Evolutionary conservation across 495 filamentous ascomycete species (phyloP), one percentile per base, ranked within the genome.

Genomic region (Lasiosphaeria hispida): DNA sequence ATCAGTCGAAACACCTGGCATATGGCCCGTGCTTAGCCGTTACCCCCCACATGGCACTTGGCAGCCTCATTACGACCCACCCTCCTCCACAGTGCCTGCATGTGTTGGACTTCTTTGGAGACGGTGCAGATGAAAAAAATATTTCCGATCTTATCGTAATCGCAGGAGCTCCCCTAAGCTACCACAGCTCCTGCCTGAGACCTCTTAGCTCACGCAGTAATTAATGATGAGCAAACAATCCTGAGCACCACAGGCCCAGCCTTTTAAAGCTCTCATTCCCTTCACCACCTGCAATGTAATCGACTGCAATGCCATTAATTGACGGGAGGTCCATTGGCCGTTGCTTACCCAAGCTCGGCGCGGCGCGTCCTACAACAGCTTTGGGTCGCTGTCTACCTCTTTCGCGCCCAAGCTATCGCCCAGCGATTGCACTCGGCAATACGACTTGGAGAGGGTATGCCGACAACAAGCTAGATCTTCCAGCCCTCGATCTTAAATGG

Each of bases 401-500:
- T 52, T 48, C 44, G 6, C 41, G 18, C 5, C 47, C 58, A 42
- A 50, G 63, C 33, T 47, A 5, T 43, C 47, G 15, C 53, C 35
- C 38, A 19, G 48, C 42, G 33, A 15, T 7, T 36, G 23, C 41
- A 10, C 13, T 62, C 51, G 50, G 38, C 42, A 56, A 41, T 40
- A 57, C 60, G 2, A 36, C 61, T 10, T 62, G 55, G 18, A 69
- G 66, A 59, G 15, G 55, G 42, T 72, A 73, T 57, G 70, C 71
- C 14, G 68, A 67, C 11, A 63, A 63, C 34, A 77, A 68, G 57
- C 80, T 91, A 30, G 80, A 91, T 61, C 77, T 93, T 15, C 74
- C 76, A 1, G 77, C 78, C 8, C 72, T 94, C 30, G 89, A 92
- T 61, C 70, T 71, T 55, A 92, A 91, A 86, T 94, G 91, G 91